A percentile compares a stretch with the other conserved stretches of the same genome.
phyloP scores from a whole-genome alignment of 768 basidiomycete species.

The Leccinum incarnatum region DNA sequence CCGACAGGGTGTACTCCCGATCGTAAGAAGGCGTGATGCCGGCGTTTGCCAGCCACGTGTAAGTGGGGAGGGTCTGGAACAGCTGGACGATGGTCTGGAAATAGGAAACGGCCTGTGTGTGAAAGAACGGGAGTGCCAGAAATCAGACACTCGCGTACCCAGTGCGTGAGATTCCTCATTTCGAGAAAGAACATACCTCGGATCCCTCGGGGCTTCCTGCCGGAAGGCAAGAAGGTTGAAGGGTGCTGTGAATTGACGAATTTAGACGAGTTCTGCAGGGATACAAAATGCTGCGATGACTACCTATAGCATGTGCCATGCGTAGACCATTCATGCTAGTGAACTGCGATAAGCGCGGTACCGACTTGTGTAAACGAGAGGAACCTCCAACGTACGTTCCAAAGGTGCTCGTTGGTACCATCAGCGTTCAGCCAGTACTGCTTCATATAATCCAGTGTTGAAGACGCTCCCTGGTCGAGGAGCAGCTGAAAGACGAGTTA shows the following conservation, averaged over 20 bases:
- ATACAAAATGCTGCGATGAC: background rate
- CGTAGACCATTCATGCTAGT: conserved; percentile 65
- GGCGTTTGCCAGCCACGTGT: conserved; percentile 62
- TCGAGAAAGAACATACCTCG: conserved; percentile 40
- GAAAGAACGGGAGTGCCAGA: background rate
- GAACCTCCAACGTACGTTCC: conserved; percentile 50
- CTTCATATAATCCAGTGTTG: conserved; percentile 61
- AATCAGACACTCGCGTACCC: background rate
- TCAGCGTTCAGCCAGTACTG: conserved; percentile 61
- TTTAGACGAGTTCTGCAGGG: background rate
- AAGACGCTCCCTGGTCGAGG: conserved; percentile 48
- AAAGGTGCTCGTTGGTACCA: conserved; percentile 61
- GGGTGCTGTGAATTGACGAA: conserved; percentile 42
- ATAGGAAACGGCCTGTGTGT: conserved; percentile 57
- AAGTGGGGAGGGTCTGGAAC: conserved; percentile 71
- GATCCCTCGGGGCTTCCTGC: conserved; percentile 53
- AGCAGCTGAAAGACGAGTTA: conserved; percentile 45
- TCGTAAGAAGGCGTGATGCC: conserved; percentile 68
- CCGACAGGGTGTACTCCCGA: conserved; percentile 54
- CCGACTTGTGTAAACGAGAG: background rate
- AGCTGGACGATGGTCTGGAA: conserved; percentile 56
- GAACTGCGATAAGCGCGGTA: background rate
- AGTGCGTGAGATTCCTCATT: background rate
- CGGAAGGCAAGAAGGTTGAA: conserved; percentile 55
- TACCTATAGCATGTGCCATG: conserved; percentile 56